Evolutionary conservation across 495 filamentous ascomycete species (phyloP).

Genomic region (Staphylotrichum longicolle): DNA sequence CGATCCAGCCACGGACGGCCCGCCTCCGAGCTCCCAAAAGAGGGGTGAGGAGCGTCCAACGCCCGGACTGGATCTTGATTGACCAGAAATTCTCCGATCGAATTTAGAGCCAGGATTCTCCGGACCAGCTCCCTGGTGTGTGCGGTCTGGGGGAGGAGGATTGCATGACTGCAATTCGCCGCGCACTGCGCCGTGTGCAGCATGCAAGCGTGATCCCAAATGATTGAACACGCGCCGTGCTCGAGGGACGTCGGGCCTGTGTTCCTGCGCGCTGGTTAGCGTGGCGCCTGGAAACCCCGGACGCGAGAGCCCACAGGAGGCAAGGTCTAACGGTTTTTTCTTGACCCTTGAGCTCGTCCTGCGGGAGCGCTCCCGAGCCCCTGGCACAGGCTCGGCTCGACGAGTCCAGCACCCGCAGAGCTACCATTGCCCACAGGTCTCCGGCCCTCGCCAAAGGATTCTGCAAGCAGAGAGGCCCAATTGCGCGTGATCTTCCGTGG

Average conservation of each 20-base stretch:
- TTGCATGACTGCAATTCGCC: conserved; percentile 11
- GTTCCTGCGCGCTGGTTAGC: conserved; percentile 14
- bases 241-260: conserved; percentile 19
- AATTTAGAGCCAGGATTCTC: conserved; percentile 13
- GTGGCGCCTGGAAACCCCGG: not conserved
- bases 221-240: conserved; percentile 1
- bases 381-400: conserved; percentile 10
- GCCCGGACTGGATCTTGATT: conserved; percentile 16
- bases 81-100: conserved; percentile 24
- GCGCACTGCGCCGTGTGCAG: not conserved
- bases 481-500: not conserved
- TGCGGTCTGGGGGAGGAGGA: not conserved
- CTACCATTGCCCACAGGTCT: not conserved
- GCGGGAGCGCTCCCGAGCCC: conserved; percentile 9
- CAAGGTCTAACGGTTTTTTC: conserved; percentile 15
- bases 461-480: not conserved
- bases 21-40: conserved; percentile 31
- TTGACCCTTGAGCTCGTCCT: too few relatives aligned
- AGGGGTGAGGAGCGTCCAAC: conserved; percentile 23
- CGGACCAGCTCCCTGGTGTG: conserved; percentile 14
- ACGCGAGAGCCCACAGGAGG: too few relatives aligned
- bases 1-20: conserved; percentile 21
- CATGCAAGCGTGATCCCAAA: conserved; percentile 9
- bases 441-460: not conserved
- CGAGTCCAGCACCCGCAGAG: not conserved